phyloP scores from a whole-genome alignment of 2,329 filamentous ascomycete genomes.

The Botrytis tulipae region DNA sequence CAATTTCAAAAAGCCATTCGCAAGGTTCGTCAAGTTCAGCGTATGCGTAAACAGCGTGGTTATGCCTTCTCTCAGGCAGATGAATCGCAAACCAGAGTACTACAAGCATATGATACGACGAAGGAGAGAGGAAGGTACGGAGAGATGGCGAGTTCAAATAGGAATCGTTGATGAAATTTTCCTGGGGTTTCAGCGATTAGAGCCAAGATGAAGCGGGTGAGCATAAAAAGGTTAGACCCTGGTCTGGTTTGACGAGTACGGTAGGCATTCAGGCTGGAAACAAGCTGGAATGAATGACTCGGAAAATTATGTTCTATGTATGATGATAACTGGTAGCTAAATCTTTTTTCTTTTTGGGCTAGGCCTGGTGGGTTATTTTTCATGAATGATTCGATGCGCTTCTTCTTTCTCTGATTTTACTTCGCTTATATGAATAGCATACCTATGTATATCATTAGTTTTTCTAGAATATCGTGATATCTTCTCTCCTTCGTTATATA shows the following conservation, averaged over 20 bases:
- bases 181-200: not conserved
- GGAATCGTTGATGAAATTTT: conserved; percentile 7
- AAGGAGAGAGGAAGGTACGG: conserved; percentile 87
- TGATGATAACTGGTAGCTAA: conserved; percentile 13
- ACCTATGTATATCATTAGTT: conserved; percentile 1
- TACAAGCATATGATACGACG: conserved; percentile 98
- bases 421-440: not conserved
- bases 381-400: not conserved
- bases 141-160: conserved; percentile 66
- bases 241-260: conserved; percentile 6
- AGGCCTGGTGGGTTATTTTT: conserved; percentile 10
- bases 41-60: conserved; percentile 98
- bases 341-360: conserved; percentile 16
- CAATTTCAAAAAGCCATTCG: conserved; percentile 99
- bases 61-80: conserved; percentile 98
- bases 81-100: conserved; percentile 88
- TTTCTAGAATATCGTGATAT: not conserved
- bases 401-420: not conserved
- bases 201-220: not conserved
- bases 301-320: conserved; percentile 17
- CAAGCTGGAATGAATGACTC: not conserved
- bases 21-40: conserved; percentile 95
- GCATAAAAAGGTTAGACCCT: conserved; percentile 5
- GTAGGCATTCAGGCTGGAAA: not conserved
- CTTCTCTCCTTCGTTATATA: not conserved